Evolutionary conservation across 2,329 filamentous ascomycete genomes (phyloP), one percentile per base, ranked within the genome.

Genomic region (Pseudogymnoascus destructans): DNA sequence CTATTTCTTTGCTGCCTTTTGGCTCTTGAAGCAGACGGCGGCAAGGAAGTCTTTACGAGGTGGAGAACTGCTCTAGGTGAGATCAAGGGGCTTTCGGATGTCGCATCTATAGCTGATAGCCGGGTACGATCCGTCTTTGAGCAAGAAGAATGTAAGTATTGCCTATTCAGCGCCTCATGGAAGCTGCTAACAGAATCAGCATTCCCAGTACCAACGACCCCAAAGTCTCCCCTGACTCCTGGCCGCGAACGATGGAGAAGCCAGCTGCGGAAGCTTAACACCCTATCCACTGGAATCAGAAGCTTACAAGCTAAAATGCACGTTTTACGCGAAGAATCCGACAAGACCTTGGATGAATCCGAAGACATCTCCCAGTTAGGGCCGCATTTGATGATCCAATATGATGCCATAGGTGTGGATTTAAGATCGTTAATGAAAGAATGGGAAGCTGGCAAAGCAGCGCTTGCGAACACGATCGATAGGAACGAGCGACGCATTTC

Each of bases 261-360:
- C 58, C 92, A 95, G 69, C 80, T 96, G 59, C 85, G 89, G 61
- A 92, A 95, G 68, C 81, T 98, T 40, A 89, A 88, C 67, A 87
- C 87, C 0, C 77, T 98, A 32, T 95, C 90, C 0, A 88, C 90
- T 58, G 91, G 90, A 13, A 95, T 97, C 61, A 85, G 91, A 25
- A 88, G 89, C 9, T 77, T 98, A 55, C 92, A 97, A 71, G 93
- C 93, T 33, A 98, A 97, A 71, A 83, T 98, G 74, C 90, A 95
- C 61, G 77, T 98, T 6, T 74, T 97, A 58, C 84, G 89, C 55
- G 93, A 98, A 70, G 90, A 96, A 70, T 95, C 90, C 0, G 89
- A 88, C 67, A 81, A 81, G 61, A 83, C 83, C 42, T 73, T 95
- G 25, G 87, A 95, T 66, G 83, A 86, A 64, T 83, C 87, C 35